These are phyloP conservation scores for Neurospora pannonica DNA, from an alignment of 495 filamentous ascomycete species.

Conservation along the genomic window DNA sequence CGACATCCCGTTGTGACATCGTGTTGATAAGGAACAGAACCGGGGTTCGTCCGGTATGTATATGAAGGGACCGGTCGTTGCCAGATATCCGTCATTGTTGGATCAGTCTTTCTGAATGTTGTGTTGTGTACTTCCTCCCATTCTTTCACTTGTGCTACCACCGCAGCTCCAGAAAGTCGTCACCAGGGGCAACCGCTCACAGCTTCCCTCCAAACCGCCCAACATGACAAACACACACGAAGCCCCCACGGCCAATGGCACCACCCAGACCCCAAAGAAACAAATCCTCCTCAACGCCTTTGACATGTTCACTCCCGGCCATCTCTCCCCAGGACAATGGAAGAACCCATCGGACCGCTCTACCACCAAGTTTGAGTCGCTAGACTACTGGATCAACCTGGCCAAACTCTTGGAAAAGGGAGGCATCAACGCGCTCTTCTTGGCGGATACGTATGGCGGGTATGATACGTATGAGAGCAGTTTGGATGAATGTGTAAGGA, in stretches of 20 bases:
- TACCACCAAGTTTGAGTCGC: conserved; percentile 39
- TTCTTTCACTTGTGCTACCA: too few relatives aligned
- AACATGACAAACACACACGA: background rate
- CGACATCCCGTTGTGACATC: background rate
- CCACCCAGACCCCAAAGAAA: conserved; percentile 13
- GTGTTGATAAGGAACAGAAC: background rate
- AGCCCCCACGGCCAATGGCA: background rate
- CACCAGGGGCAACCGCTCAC: too few relatives aligned
- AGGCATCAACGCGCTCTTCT: conserved; percentile 50
- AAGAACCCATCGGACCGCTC: conserved; percentile 50
- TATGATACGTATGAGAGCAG: conserved; percentile 48
- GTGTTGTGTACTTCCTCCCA: too few relatives aligned
- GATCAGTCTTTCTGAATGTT: too few relatives aligned
- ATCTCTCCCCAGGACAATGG: conserved; percentile 36
- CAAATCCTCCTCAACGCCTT: conserved; percentile 38
- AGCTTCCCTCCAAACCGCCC: background rate
- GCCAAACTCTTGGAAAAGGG: conserved; percentile 51
- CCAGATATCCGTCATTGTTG: too few relatives aligned
- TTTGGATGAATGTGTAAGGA: conserved; percentile 34
- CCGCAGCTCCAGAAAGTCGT: too few relatives aligned
- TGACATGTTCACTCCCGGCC: conserved; percentile 35
- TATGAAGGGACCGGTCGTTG: too few relatives aligned
- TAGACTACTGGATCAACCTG: conserved; percentile 51
- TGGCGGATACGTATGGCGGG: conserved; percentile 53
- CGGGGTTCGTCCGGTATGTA: too few relatives aligned